phyloP scores from a whole-genome alignment of 345 rosid genomes.

The Leavenworthia alabamica region DNA sequence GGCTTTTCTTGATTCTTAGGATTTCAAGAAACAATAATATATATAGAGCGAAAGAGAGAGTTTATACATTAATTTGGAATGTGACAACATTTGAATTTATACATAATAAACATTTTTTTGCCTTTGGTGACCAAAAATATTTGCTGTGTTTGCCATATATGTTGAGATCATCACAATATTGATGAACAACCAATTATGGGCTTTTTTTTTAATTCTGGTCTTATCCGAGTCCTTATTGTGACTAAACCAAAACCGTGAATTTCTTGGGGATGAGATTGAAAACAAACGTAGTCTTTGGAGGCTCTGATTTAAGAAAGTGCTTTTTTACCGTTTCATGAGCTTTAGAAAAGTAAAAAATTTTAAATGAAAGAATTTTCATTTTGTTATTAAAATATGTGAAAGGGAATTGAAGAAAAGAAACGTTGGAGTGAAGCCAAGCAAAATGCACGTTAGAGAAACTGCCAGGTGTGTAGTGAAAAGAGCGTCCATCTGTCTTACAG shows the following conservation, averaged over 20 bases:
- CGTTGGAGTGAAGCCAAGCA: slow-evolving; percentile 2
- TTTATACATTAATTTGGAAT: slow-evolving; percentile 1
- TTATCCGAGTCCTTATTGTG: no score
- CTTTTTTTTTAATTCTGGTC: no score
- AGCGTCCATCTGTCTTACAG: background rate
- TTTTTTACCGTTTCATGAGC: background rate
- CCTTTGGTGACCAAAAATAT: background rate
- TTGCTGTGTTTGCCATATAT: background rate
- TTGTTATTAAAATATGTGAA: background rate
- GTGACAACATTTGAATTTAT: slow-evolving; percentile 10
- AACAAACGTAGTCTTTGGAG: background rate
- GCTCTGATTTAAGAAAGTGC: background rate
- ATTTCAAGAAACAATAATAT: background rate
- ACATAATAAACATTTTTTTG: background rate
- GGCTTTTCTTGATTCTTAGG: slow-evolving; percentile 53
- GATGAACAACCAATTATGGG: no score
- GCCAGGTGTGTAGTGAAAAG: background rate
- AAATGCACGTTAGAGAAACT: background rate
- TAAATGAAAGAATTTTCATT: background rate
- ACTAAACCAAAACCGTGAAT: no score
- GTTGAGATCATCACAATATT: background rate
- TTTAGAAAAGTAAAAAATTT: background rate
- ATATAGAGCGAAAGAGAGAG: background rate
- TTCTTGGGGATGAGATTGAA: no score
- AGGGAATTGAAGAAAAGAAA: background rate